Conservation (phyloP, 176 grass and related monocot species). For the Bonia amplexicaulis region DNA sequence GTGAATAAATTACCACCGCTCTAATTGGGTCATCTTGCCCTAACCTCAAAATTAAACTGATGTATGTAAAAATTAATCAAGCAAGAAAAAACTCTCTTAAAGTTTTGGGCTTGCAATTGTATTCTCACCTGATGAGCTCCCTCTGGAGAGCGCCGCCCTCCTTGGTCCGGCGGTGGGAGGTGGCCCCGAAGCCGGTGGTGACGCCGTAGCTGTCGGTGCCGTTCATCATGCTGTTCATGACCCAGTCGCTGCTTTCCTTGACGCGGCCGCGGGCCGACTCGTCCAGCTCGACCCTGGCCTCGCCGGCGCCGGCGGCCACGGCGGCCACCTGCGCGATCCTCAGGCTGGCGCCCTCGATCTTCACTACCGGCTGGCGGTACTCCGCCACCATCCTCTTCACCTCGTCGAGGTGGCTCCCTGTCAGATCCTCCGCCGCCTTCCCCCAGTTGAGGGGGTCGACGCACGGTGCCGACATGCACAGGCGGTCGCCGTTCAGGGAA, state of each 20-base stretch:
- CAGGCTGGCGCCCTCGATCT: conserved; percentile 68
- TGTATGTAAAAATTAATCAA: not conserved
- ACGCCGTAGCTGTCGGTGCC: conserved; percentile 97
- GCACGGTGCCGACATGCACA: conserved; percentile 27
- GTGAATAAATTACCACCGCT: not conserved
- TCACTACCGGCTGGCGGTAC: conserved; percentile 48
- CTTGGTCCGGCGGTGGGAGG: conserved; percentile 85
- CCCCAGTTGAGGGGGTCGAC: conserved; percentile 75
- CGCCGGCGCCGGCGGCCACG: conserved; percentile 47
- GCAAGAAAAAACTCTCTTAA: not conserved
- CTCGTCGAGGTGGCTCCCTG: conserved; percentile 76
- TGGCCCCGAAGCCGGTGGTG: conserved; percentile 92
- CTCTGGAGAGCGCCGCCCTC: conserved; percentile 73
- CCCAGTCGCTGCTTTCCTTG: conserved; percentile 84
- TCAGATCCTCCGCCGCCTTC: conserved; percentile 47
- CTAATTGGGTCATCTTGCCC: not conserved
- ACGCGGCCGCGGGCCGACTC: conserved; percentile 64
- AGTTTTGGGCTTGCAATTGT: not conserved
- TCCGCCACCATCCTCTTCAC: conserved; percentile 84
- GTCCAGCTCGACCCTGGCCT: conserved; percentile 69
- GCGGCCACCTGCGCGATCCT: conserved; percentile 78
- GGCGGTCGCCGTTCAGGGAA: conserved; percentile 43
- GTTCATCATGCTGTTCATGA: conserved; percentile 72
- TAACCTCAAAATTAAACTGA: not conserved
- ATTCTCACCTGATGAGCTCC: conserved; percentile 77